These are phyloP conservation scores for Williopsis jadinii DNA, from an alignment of 1,139 yeast species.

Conservation along the genomic window DNA sequence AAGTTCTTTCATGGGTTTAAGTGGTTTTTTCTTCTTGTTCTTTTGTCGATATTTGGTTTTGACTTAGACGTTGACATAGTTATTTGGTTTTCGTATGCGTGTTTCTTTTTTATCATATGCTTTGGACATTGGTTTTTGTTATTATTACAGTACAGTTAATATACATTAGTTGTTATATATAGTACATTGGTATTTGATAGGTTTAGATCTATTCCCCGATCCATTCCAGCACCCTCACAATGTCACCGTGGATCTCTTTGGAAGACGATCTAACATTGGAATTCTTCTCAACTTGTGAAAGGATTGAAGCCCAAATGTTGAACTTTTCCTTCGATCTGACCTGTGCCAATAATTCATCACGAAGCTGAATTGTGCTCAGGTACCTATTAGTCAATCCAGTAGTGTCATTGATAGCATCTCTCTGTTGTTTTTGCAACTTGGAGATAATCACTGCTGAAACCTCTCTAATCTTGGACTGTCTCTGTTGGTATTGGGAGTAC, in stretches of 20 bases:
- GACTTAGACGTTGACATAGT: too few relatives aligned
- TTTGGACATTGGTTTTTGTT: neutral
- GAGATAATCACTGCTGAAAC: conserved; percentile 34
- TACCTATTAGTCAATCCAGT: conserved; percentile 36
- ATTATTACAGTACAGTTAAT: neutral
- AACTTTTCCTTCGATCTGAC: conserved; percentile 39
- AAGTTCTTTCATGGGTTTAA: too few relatives aligned
- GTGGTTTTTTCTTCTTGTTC: too few relatives aligned
- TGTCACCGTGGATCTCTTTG: conserved; percentile 72
- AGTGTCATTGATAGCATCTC: conserved; percentile 25
- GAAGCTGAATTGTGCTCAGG: conserved; percentile 67
- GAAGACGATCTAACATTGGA: conserved; percentile 53
- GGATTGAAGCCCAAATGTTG: conserved; percentile 57
- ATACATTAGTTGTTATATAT: neutral
- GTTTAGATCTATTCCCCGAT: conserved; percentile 32
- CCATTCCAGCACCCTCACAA: conserved; percentile 86
- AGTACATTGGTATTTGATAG: too few relatives aligned
- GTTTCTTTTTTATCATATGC: neutral
- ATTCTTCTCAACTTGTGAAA: conserved; percentile 55
- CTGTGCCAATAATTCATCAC: conserved; percentile 57
- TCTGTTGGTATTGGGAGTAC: conserved; percentile 29
- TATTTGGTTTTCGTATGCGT: neutral
- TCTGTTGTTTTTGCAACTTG: conserved; percentile 37
- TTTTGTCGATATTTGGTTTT: too few relatives aligned
- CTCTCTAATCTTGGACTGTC: conserved; percentile 30